Conservation (phyloP, 208 protist species). For the Trypanosoma mega region DNA sequence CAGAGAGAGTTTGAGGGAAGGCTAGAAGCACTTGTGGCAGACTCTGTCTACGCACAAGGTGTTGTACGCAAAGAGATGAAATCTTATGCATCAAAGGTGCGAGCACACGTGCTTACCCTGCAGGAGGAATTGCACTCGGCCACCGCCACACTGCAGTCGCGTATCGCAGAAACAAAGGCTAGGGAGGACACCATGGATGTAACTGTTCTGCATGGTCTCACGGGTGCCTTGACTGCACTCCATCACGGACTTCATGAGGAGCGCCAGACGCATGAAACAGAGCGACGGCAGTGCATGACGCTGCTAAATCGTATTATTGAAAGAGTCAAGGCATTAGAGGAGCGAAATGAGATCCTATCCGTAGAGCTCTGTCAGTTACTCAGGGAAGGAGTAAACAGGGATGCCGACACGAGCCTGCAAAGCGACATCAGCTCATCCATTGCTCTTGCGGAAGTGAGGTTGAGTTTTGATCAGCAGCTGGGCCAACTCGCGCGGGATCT, state of each 20-base stretch:
- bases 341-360: conserved; percentile 18
- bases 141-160: too few species aligned
- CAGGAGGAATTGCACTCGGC: conserved; percentile 3
- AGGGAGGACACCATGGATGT: background rate
- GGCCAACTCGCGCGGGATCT: conserved; percentile 7
- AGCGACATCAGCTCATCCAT: background rate
- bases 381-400: background rate
- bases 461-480: background rate
- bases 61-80: conserved; percentile 30
- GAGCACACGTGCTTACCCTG: background rate
- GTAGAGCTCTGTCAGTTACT: conserved; percentile 11
- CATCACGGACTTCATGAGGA: conserved; percentile 36
- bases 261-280: conserved; percentile 23
- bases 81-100: conserved; percentile 11
- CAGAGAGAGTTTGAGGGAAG: conserved; percentile 35
- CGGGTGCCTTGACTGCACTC: conserved; percentile 28
- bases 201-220: conserved; percentile 28
- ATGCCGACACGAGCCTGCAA: background rate
- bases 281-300: conserved; percentile 25
- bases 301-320: conserved; percentile 30
- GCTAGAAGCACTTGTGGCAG: conserved; percentile 39
- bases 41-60: conserved; percentile 27
- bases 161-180: background rate
- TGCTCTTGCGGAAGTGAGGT: background rate
- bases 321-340: conserved; percentile 25